Percentiles rank a stretch among this genome's conserved stretches.
These are phyloP conservation scores for Hypoxylon perforatum DNA, from an alignment of 495 filamentous ascomycete species.

Conservation along the genomic window DNA sequence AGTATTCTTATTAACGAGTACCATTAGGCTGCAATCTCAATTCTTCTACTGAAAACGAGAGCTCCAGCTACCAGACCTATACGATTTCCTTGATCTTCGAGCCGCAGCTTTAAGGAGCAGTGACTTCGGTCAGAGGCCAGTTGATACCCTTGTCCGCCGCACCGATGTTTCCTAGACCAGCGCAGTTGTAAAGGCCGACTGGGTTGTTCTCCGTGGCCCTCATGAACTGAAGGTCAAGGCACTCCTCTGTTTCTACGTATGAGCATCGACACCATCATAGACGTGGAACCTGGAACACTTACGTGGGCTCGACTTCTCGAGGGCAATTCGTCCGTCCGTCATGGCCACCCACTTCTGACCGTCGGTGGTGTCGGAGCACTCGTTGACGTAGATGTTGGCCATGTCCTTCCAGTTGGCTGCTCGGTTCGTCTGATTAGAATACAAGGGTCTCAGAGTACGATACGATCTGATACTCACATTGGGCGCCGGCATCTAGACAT, in stretches of 20 bases:
- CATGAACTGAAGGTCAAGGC: constrained; percentile 65
- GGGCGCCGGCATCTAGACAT: constrained; percentile 62
- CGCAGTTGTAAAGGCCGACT: constrained; percentile 63
- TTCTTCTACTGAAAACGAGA: too few species aligned
- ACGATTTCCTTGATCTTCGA: constrained; percentile 9
- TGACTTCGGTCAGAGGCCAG: constrained; percentile 60
- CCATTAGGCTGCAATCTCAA: too few species aligned
- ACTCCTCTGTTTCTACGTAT: constrained; percentile 54
- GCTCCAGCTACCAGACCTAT: too few species aligned
- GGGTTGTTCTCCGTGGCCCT: constrained; percentile 61
- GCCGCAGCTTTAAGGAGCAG: constrained; percentile 17
- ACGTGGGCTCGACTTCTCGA: constrained; percentile 55
- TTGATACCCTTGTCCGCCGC: constrained; percentile 65
- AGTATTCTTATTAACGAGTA: too few species aligned
- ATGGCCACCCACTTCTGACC: constrained; percentile 60
- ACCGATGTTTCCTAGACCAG: constrained; percentile 59
- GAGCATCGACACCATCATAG: constrained; percentile 4
- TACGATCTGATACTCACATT: constrained; percentile 49
- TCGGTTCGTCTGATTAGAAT: constrained; percentile 9
- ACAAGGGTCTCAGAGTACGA: background rate
- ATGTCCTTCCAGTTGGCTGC: constrained; percentile 65
- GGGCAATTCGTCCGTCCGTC: constrained; percentile 61
- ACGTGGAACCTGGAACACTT: constrained; percentile 31
- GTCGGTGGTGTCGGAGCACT: constrained; percentile 53
- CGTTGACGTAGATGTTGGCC: constrained; percentile 55